Conservation (phyloP, 306 rosid species). For the Heteromeles arbutifolia region DNA sequence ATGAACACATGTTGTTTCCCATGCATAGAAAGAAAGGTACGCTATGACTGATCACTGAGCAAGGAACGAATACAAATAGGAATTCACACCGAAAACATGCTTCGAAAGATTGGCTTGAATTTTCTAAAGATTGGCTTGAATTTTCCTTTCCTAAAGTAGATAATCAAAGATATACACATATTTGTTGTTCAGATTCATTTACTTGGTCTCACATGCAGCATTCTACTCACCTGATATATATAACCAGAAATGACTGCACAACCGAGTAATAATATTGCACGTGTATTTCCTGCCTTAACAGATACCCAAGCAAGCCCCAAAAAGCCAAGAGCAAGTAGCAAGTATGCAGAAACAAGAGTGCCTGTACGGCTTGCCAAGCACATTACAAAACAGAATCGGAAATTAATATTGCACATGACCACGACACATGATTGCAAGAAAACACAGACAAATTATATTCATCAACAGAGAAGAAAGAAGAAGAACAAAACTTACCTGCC, state of each 20-base stretch:
- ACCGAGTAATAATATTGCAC: conserved; percentile 54
- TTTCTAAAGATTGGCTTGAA: background rate
- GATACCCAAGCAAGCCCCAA: conserved; percentile 62
- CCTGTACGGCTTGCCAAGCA: conserved; percentile 61
- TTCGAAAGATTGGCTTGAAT: background rate
- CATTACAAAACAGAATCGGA: conserved; percentile 20
- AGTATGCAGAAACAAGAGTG: conserved; percentile 54
- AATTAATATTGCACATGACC: conserved; percentile 6
- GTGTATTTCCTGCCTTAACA: conserved; percentile 47
- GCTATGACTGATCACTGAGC: background rate
- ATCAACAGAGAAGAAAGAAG: background rate
- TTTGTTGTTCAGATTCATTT: background rate
- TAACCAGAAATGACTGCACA: conserved; percentile 70
- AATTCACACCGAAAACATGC: background rate
- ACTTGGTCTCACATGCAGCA: background rate
- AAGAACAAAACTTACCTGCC: conserved; percentile 55
- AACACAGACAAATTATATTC: background rate
- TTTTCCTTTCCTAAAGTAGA: background rate
- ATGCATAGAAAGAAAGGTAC: background rate
- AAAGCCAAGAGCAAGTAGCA: conserved; percentile 61
- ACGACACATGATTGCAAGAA: background rate
- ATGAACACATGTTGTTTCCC: background rate
- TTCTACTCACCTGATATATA: conserved; percentile 60
- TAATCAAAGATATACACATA: background rate
- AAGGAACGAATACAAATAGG: background rate